Base-by-base conservation (phyloP, 352 stramenopile genomes). In the Phytophthora melonis region DNA sequence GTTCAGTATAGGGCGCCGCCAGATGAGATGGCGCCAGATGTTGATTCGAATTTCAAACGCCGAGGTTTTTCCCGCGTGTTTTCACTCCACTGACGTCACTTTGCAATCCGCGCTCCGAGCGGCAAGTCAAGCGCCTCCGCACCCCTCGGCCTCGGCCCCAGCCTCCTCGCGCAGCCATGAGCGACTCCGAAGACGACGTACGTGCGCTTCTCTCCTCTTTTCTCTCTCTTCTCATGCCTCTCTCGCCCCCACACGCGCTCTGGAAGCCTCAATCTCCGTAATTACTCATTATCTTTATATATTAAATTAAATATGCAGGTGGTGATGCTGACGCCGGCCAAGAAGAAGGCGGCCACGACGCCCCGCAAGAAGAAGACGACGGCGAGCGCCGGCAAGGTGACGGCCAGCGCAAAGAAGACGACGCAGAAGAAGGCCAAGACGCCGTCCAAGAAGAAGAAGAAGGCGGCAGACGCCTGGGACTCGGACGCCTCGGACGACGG, bases 101-200 rank as follows among this genome's bases (percentile, higher is more conserved):
- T 50, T 32, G 47, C 34, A 71, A 58, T 75, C 60, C 47, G 56
- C 71, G 65, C 60, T 63, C 45, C 18, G 4, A 47, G 57, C 25
- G 53, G 43, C 53, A 78, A 69, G 58, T 23, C 50, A 45, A 45
- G 39, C 39, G 45, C 60, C 8, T 8, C 36, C 25, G 34, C 27
- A 25, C 34, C 6, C n/a, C 47, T n/a, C 47, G 19, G 47, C 47
- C 5, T n/a, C 47, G n/a, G n/a, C 43, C 16, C 16, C 18, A 27
- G 34, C 36, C 50, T 43, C 50, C 21, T 11, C 10, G 25, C 43
- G 54, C 27, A 43, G 70, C 59, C 45, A 90, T 84, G 83, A 78
- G 79, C 62, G 80, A 83, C 57, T 88, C 81, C 7, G 81, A 88
- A 56, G 75, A 88, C 30, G 79, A 88, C 56, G 83, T 90, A 55